These are phyloP conservation scores for Leersia perrieri DNA, from an alignment of 176 grass and related monocot genomes.

Conservation along the genomic window DNA sequence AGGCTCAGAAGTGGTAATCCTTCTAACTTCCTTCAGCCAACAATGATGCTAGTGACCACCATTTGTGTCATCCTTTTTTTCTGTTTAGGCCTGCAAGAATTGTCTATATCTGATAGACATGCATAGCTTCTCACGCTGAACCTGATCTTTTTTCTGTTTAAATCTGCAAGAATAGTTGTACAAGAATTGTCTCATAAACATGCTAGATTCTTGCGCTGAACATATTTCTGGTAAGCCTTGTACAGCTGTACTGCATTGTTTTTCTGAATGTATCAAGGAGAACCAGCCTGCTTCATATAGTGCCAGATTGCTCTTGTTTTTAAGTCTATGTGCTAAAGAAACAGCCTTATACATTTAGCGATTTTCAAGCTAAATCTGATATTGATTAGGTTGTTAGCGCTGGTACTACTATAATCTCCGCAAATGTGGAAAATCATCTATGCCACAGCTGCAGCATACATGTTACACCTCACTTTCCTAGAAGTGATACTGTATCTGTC, in stretches of 20 bases:
- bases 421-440: not conserved
- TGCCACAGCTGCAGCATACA: not conserved
- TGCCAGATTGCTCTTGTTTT: not conserved
- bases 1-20: conserved; percentile 86
- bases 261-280: not conserved
- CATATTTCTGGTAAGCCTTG: not conserved
- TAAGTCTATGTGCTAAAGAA: not conserved
- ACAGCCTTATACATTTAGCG: not conserved
- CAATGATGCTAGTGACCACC: not conserved
- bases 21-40: not conserved
- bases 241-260: not conserved
- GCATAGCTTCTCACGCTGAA: not conserved
- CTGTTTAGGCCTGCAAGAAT: not conserved
- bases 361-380: not conserved
- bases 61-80: not conserved
- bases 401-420: not conserved
- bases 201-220: not conserved
- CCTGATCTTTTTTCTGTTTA: not conserved
- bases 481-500: not conserved
- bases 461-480: conserved; percentile 6
- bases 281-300: not conserved
- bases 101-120: not conserved
- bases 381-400: not conserved
- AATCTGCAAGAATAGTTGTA: not conserved
- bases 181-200: not conserved